These are phyloP conservation scores for Fusarium gaditjirri DNA, from an alignment of 2,329 filamentous ascomycete genomes.

Conservation along the genomic window DNA sequence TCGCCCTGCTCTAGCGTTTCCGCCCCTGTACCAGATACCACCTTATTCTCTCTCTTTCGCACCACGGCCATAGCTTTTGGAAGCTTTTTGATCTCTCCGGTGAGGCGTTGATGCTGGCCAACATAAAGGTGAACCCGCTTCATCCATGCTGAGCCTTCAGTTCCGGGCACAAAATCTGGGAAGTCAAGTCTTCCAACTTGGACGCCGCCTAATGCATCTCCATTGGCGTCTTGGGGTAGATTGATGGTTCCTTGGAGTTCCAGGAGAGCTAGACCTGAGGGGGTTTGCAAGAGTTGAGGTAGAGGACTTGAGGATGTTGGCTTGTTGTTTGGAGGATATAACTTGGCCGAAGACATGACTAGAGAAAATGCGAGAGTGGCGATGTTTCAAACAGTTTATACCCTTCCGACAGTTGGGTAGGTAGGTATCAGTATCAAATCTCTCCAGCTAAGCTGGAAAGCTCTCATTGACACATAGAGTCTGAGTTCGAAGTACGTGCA, in stretches of 20 bases:
- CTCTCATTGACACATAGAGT: not conserved
- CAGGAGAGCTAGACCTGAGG: conserved; percentile 86
- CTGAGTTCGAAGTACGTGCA: conserved; percentile 15
- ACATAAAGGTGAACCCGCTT: conserved; percentile 89
- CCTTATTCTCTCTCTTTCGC: conserved; percentile 60
- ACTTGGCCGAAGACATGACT: conserved; percentile 51
- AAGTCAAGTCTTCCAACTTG: conserved; percentile 80
- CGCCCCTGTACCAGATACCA: conserved; percentile 59
- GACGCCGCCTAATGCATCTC: conserved; percentile 45
- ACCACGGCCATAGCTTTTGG: conserved; percentile 83
- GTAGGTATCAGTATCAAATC: not conserved
- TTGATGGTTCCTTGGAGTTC: conserved; percentile 95
- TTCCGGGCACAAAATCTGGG: conserved; percentile 71
- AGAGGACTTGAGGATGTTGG: conserved; percentile 64
- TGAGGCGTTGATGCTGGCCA: conserved; percentile 87
- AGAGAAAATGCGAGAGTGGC: not conserved
- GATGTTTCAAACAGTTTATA: not conserved
- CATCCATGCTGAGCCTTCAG: conserved; percentile 78
- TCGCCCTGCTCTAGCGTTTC: conserved; percentile 49
- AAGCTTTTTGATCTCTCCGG: conserved; percentile 90
- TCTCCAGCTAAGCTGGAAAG: not conserved
- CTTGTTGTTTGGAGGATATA: conserved; percentile 54
- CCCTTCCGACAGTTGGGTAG: not conserved
- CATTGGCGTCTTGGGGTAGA: conserved; percentile 62
- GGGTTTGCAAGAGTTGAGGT: conserved; percentile 86